These are phyloP conservation scores for Coniferiporia sulphurascens DNA, from an alignment of 1,284 basidiomycete species.

Conservation along the genomic window DNA sequence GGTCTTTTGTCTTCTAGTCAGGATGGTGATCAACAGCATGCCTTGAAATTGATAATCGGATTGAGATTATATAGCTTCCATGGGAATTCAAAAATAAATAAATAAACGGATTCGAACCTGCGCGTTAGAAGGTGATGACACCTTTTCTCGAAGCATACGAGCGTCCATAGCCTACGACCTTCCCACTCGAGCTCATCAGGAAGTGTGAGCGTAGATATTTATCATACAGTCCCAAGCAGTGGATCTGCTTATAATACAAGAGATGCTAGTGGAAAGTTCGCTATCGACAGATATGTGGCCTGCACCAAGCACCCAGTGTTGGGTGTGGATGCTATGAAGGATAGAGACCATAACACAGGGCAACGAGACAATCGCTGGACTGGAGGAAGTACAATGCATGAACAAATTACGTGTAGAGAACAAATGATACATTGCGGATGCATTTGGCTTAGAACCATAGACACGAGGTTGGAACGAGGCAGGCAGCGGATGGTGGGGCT, in stretches of 20 bases:
- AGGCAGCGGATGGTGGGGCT: neutral
- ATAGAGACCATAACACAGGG: neutral
- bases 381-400: neutral
- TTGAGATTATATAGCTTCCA: too few species aligned
- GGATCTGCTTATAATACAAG: neutral
- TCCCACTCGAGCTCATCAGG: neutral
- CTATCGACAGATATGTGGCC: neutral
- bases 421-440: neutral
- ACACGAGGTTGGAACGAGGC: slow-evolving; percentile 1
- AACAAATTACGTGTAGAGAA: neutral
- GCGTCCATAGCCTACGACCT: too few species aligned
- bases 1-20: too few species aligned
- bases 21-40: too few species aligned
- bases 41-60: too few species aligned
- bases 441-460: neutral
- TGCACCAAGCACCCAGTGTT: neutral
- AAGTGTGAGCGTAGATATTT: neutral
- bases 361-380: neutral
- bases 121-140: too few species aligned
- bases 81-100: too few species aligned
- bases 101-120: too few species aligned
- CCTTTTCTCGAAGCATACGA: too few species aligned
- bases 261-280: neutral
- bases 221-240: neutral
- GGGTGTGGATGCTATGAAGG: neutral